These are phyloP conservation scores for Fusarium goolgardi DNA, from an alignment of 2,329 filamentous ascomycete genomes.

Conservation along the genomic window DNA sequence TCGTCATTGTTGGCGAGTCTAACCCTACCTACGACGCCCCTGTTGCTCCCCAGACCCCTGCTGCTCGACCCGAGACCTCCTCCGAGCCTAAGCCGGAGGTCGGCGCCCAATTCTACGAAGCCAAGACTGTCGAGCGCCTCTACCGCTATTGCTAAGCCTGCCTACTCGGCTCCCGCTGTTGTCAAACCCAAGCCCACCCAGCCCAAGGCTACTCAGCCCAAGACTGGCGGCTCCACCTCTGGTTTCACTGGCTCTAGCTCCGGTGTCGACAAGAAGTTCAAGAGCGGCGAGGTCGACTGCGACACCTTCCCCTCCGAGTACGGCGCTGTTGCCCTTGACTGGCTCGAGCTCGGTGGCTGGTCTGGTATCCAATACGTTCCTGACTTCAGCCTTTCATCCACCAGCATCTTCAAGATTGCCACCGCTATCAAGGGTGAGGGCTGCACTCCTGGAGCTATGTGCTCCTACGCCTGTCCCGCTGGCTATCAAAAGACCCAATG, in stretches of 20 bases:
- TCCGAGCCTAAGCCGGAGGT: constrained; percentile 51
- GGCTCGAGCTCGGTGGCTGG: constrained; percentile 79
- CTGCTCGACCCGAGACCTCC: constrained; percentile 47
- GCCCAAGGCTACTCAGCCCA: constrained; percentile 29
- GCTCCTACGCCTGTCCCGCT: constrained; percentile 91
- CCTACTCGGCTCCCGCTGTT: constrained; percentile 33
- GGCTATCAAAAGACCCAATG: constrained; percentile 95
- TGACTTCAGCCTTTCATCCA: constrained; percentile 60
- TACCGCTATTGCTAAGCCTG: constrained; percentile 35
- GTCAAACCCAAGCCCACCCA: constrained; percentile 46
- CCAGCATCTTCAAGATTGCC: constrained; percentile 72
- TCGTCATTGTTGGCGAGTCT: constrained; percentile 71
- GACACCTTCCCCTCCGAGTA: constrained; percentile 80
- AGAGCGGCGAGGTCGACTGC: constrained; percentile 78
- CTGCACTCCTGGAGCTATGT: constrained; percentile 76
- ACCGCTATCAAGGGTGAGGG: constrained; percentile 69
- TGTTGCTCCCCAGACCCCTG: constrained; percentile 53
- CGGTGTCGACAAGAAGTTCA: constrained; percentile 77
- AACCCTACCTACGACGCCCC: constrained; percentile 64
- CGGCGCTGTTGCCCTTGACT: constrained; percentile 77
- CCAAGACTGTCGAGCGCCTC: constrained; percentile 54
- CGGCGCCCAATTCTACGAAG: constrained; percentile 65
- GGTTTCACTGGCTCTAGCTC: constrained; percentile 46
- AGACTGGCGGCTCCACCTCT: constrained; percentile 41
- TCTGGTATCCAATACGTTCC: constrained; percentile 78